phyloP scores from a whole-genome alignment of 306 rosid species.

The Quercus aquifolioides region DNA sequence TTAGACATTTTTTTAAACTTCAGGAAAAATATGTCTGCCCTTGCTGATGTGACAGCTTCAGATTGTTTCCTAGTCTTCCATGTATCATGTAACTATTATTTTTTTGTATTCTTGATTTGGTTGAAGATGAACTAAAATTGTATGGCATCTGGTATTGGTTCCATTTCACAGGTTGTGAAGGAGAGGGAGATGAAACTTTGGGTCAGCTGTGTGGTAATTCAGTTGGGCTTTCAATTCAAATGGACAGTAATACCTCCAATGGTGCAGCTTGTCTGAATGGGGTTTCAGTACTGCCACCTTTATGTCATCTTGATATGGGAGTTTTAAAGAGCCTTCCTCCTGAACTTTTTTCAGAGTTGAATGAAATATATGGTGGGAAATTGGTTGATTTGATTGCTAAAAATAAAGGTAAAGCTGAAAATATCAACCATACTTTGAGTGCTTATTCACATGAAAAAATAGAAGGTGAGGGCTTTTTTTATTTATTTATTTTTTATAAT shows the following conservation, averaged over 20 bases:
- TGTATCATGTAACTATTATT: background rate
- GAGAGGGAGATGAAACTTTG: conserved; percentile 28
- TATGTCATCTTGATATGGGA: conserved; percentile 73
- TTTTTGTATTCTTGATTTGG: conserved; percentile 1
- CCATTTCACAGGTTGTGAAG: conserved; percentile 41
- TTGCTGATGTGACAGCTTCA: background rate
- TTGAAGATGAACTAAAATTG: conserved; percentile 14
- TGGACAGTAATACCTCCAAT: conserved; percentile 27
- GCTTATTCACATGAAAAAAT: conserved; percentile 17
- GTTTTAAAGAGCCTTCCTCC: conserved; percentile 80
- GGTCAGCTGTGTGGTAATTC: conserved; percentile 27
- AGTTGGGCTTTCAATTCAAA: conserved; percentile 32
- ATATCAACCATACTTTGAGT: conserved; percentile 10
- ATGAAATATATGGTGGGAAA: conserved; percentile 71
- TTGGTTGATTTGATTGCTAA: conserved; percentile 59
- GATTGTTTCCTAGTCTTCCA: background rate
- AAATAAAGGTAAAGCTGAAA: conserved; percentile 40
- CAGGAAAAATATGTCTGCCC: background rate
- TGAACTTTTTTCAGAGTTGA: conserved; percentile 76
- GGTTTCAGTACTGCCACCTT: conserved; percentile 60
- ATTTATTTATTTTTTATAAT: background rate
- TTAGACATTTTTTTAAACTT: background rate
- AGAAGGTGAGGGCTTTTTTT: conserved; percentile 36
- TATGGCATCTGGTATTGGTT: conserved; percentile 10
- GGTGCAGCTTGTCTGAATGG: conserved; percentile 37